A percentile compares a stretch with the other conserved stretches of the same genome.
Conservation (phyloP, 371 early-diverging fungal genomes). For the Rhizomucor pusillus region DNA sequence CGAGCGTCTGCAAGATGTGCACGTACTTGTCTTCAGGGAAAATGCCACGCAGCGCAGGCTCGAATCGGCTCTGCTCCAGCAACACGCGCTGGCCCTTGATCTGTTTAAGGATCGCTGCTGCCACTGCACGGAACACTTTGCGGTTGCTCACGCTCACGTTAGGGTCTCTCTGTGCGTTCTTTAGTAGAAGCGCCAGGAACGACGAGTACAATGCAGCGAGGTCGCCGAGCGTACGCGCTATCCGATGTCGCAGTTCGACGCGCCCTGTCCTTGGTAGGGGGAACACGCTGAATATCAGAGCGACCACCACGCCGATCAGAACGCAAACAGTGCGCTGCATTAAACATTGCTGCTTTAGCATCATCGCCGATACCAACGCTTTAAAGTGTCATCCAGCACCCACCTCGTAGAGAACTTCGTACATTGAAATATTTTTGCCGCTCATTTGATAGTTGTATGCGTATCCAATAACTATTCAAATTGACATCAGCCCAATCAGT, state of each 20-base stretch:
- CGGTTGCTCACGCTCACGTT: conserved; percentile 13
- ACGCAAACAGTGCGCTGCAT: conserved; percentile 30
- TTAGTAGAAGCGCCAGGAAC: conserved; percentile 35
- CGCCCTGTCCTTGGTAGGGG: conserved; percentile 41
- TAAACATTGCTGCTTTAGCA: not conserved
- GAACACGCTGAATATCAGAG: conserved; percentile 33
- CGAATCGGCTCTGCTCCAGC: conserved; percentile 46
- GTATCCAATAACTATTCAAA: conserved; percentile 37
- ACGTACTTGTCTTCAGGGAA: conserved; percentile 43
- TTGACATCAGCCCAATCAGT: too few relatives aligned
- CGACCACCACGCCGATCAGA: conserved; percentile 36
- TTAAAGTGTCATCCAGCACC: not conserved
- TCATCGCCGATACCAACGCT: too few relatives aligned
- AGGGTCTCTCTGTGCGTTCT: conserved; percentile 18
- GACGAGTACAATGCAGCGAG: conserved; percentile 38
- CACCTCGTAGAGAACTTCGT: conserved; percentile 32
- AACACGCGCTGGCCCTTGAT: conserved; percentile 38
- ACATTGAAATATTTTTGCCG: conserved; percentile 22
- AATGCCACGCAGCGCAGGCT: conserved; percentile 45
- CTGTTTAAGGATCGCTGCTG: conserved; percentile 32
- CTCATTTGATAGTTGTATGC: conserved; percentile 21
- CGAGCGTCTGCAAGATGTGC: conserved; percentile 35
- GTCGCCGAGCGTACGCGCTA: conserved; percentile 33
- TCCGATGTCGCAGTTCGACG: conserved; percentile 42
- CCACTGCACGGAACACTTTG: conserved; percentile 34